These are phyloP conservation scores for Ophiostoma sp. DNA, from an alignment of 2,329 filamentous ascomycete species.

Conservation along the genomic window DNA sequence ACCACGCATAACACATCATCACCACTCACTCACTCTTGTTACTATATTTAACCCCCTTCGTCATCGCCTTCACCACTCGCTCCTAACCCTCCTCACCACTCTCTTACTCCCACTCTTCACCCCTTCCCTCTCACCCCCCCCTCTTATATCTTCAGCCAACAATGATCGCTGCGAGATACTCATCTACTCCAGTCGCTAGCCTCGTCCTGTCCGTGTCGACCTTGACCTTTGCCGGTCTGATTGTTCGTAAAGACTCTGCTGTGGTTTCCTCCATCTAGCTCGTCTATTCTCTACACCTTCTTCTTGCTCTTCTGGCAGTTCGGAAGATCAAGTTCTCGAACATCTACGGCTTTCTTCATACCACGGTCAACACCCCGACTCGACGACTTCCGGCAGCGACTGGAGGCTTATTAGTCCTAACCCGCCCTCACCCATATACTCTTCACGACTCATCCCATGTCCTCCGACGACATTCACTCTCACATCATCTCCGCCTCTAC, in stretches of 20 bases:
- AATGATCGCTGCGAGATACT: conserved; percentile 54
- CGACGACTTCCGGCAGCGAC: conserved; percentile 27
- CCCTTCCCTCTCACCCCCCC: conserved; percentile 15
- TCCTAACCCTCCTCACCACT: background rate
- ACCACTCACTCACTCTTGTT: conserved; percentile 1
- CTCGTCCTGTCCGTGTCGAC: conserved; percentile 45
- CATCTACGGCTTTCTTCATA: conserved; percentile 24
- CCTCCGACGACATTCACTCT: conserved; percentile 18
- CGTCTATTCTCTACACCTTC: conserved; percentile 18
- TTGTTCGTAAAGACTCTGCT: conserved; percentile 49
- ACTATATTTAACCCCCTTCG: too few relatives aligned
- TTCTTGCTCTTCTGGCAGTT: conserved; percentile 20
- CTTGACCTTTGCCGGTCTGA: conserved; percentile 44
- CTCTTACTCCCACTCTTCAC: background rate
- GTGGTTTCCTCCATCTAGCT: conserved; percentile 38
- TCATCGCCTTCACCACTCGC: background rate
- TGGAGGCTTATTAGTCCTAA: conserved; percentile 21
- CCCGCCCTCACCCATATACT: conserved; percentile 24
- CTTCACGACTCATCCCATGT: conserved; percentile 28
- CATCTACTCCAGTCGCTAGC: conserved; percentile 57
- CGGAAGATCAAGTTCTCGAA: conserved; percentile 30
- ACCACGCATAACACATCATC: conserved; percentile 3
- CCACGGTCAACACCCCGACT: conserved; percentile 20
- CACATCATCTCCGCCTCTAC: background rate
- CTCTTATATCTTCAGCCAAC: conserved; percentile 35